phyloP scores from a whole-genome alignment of 495 filamentous ascomycete species.

The Talaromyces nanjingensis region DNA sequence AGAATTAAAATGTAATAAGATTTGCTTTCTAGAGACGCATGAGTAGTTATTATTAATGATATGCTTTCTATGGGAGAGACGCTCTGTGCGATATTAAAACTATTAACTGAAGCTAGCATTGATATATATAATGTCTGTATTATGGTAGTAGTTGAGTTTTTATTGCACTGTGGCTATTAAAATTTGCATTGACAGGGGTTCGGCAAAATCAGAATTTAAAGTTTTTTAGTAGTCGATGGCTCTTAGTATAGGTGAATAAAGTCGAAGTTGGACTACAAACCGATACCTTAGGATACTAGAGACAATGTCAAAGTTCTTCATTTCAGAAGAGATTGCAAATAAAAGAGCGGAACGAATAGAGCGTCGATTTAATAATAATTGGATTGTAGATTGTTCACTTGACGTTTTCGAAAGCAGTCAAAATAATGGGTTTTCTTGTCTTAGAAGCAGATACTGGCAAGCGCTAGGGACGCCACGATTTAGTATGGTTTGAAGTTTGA shows the following conservation, averaged over 20 bases:
- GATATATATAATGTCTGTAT: constrained; percentile 35
- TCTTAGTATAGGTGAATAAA: constrained; percentile 18
- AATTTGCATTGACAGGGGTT: constrained; percentile 46
- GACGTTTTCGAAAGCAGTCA: no score
- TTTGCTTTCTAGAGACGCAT: constrained; percentile 35
- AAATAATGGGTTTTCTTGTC: no score
- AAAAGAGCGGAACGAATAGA: no score
- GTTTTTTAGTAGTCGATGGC: constrained; percentile 51
- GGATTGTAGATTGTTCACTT: no score
- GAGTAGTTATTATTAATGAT: constrained; percentile 59
- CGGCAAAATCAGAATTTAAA: constrained; percentile 50
- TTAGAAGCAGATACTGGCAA: no score
- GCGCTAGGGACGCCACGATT: no score
- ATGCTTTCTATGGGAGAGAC: constrained; percentile 55
- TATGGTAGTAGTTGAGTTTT: constrained; percentile 58
- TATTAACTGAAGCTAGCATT: constrained; percentile 42
- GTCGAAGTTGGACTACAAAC: no score
- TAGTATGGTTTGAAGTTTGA: no score
- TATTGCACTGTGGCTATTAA: constrained; percentile 48
- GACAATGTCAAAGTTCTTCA: no score
- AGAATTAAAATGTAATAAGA: constrained; percentile 46
- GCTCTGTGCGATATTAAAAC: constrained; percentile 49
- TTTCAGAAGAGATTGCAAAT: no score
- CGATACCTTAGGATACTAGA: no score
- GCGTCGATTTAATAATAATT: no score